These are phyloP conservation scores for Phialocephala subalpina DNA, from an alignment of 2,329 filamentous ascomycete genomes.

Conservation along the genomic window DNA sequence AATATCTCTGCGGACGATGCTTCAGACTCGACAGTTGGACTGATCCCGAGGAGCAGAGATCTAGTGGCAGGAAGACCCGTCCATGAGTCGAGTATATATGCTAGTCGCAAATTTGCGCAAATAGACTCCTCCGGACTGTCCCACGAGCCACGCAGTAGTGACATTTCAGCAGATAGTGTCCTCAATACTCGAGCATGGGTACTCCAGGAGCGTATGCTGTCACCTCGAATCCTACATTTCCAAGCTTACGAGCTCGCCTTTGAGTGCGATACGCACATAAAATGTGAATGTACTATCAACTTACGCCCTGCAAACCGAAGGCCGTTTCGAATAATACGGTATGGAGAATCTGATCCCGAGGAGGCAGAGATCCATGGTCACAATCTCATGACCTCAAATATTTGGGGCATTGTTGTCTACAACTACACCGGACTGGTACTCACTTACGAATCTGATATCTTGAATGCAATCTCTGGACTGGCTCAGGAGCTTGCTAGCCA, in stretches of 20 bases:
- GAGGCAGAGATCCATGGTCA: too few species aligned
- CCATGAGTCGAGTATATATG: not conserved
- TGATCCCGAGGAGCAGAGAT: not conserved
- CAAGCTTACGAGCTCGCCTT: not conserved
- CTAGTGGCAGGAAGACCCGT: not conserved
- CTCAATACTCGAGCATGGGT: conserved; percentile 3
- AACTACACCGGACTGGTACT: conserved; percentile 14
- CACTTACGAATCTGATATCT: conserved; percentile 8
- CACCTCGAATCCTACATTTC: conserved; percentile 8
- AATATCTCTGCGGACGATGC: conserved; percentile 4
- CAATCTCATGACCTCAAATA: not conserved
- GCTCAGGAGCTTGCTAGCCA: conserved; percentile 6
- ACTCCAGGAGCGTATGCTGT: conserved; percentile 11
- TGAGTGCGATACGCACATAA: conserved; percentile 3
- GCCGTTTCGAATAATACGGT: not conserved
- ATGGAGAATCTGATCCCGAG: too few species aligned
- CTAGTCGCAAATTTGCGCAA: not conserved
- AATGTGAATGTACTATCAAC: not conserved
- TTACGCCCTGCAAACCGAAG: not conserved
- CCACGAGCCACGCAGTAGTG: not conserved
- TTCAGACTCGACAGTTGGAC: not conserved
- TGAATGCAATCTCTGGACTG: conserved; percentile 21
- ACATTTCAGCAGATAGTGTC: too few species aligned
- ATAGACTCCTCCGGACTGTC: not conserved
- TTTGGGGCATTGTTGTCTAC: conserved; percentile 11